Evolutionary conservation across 208 protist species (phyloP).

Genomic region (Leptomonas pyrrhocoris): DNA sequence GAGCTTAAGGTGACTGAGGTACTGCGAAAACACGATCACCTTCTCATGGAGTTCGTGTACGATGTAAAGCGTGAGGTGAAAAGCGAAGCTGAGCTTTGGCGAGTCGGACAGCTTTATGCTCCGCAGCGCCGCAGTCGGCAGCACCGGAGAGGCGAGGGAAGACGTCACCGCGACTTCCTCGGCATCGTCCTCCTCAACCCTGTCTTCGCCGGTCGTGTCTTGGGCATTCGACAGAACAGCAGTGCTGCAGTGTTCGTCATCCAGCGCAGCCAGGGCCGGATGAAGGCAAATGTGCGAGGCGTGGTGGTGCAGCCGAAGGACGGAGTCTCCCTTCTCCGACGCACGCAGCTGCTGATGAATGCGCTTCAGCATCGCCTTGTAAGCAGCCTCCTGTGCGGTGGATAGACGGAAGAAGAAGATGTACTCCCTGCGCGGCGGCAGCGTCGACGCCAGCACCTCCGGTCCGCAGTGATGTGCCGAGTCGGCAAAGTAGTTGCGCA

Average conservation of each 20-base stretch:
- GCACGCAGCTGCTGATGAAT: conserved; percentile 19
- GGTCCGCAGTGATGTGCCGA: conserved; percentile 78
- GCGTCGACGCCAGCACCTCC: conserved; percentile 66
- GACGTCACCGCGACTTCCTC: conserved; percentile 2
- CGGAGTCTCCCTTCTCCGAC: conserved; percentile 26
- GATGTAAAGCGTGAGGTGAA: conserved; percentile 65
- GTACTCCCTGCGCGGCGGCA: conserved; percentile 72
- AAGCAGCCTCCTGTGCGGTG: conserved; percentile 62
- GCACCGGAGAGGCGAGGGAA: conserved; percentile 1
- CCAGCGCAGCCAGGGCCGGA: conserved; percentile 33
- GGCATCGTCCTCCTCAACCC: conserved; percentile 10
- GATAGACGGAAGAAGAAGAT: conserved; percentile 75
- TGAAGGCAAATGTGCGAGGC: conserved; percentile 81
- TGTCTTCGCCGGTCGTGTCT: neutral
- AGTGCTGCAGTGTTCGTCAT: neutral
- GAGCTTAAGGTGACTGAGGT: conserved; percentile 64
- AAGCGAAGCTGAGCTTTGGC: conserved; percentile 67
- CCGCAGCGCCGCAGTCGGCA: conserved; percentile 7
- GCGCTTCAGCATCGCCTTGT: conserved; percentile 56
- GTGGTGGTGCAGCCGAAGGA: conserved; percentile 62
- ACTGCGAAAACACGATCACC: conserved; percentile 84
- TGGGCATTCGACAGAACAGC: neutral
- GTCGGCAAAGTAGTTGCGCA: conserved; percentile 67
- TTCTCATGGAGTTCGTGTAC: conserved; percentile 55
- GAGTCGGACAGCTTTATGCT: conserved; percentile 46